These are phyloP conservation scores for Xylaria curta DNA, from an alignment of 495 filamentous ascomycete species.

Conservation along the genomic window DNA sequence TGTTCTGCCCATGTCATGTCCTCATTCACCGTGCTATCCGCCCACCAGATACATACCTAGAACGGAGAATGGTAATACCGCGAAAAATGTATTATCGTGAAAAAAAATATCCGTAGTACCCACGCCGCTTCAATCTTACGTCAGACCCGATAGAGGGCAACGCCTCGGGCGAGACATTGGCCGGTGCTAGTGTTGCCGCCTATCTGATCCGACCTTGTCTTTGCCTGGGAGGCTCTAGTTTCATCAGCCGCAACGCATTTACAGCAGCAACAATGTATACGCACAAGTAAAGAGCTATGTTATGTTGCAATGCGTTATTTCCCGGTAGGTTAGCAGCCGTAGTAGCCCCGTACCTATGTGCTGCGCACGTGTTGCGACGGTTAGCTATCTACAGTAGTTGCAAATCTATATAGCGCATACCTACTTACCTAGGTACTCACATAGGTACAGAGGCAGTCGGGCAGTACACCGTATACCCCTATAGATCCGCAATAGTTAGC, in stretches of 20 bases:
- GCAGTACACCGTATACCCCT: not conserved
- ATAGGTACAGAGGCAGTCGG: no score
- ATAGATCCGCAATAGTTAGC: not conserved
- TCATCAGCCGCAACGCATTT: conserved; percentile 12
- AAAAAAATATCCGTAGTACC: not conserved
- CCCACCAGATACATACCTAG: not conserved
- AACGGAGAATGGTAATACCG: not conserved
- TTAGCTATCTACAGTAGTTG: not conserved
- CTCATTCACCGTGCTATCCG: not conserved
- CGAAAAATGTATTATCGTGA: no score
- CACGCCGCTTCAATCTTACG: conserved; percentile 1
- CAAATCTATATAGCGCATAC: not conserved
- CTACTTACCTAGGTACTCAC: no score
- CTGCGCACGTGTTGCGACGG: conserved; percentile 7
- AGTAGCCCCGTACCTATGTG: not conserved
- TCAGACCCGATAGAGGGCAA: conserved; percentile 1
- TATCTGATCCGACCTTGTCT: not conserved
- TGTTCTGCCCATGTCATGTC: not conserved
- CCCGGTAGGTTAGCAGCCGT: no score
- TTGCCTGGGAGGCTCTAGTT: not conserved
- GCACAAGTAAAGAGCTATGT: no score
- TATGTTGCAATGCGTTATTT: not conserved
- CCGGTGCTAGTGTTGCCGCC: no score
- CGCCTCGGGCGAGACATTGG: not conserved
- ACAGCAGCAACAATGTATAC: not conserved